A percentile compares a stretch with the other conserved stretches of the same genome.
These are phyloP conservation scores for Macadamia tetraphylla DNA, from an alignment of 164 flowering plant species.

Conservation along the genomic window DNA sequence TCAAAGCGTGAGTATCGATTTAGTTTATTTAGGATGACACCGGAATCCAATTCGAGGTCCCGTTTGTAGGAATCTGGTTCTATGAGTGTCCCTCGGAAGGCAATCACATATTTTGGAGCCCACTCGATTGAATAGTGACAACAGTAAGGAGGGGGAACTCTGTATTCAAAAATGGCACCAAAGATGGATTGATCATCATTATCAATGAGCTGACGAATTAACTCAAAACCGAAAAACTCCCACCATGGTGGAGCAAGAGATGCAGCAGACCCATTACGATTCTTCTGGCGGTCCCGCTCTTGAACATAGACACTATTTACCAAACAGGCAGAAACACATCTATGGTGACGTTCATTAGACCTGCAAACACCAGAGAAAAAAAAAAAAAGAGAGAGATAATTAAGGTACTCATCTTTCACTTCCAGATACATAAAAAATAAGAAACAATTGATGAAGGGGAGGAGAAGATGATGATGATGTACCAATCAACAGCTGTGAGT, in stretches of 20 bases:
- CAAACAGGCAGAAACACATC: constrained; percentile 75
- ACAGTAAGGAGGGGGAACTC: constrained; percentile 17
- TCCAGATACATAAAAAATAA: too few species aligned
- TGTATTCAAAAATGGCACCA: constrained; percentile 66
- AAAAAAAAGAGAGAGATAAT: too few species aligned
- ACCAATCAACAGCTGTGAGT: constrained; percentile 72
- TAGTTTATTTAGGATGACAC: constrained; percentile 48
- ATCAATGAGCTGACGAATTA: constrained; percentile 48
- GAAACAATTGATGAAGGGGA: too few species aligned
- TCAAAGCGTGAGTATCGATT: constrained; percentile 61
- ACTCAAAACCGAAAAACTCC: constrained; percentile 55
- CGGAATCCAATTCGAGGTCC: constrained; percentile 58
- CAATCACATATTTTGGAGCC: constrained; percentile 56
- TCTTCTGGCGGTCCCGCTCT: constrained; percentile 71
- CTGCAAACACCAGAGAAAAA: constrained; percentile 27
- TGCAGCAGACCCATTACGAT: constrained; percentile 24
- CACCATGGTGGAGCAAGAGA: constrained; percentile 94
- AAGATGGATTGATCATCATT: constrained; percentile 59
- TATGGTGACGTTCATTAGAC: constrained; percentile 52
- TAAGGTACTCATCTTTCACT: too few species aligned
- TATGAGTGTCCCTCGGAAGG: constrained; percentile 77
- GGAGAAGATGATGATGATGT: too few species aligned
- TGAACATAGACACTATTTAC: constrained; percentile 74
- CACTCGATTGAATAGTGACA: constrained; percentile 7
- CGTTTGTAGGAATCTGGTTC: constrained; percentile 46